Percentiles rank a stretch among this genome's conserved stretches.
Evolutionary conservation across 2,329 filamentous ascomycete species (phyloP).

Genomic region (Alternaria panax): DNA sequence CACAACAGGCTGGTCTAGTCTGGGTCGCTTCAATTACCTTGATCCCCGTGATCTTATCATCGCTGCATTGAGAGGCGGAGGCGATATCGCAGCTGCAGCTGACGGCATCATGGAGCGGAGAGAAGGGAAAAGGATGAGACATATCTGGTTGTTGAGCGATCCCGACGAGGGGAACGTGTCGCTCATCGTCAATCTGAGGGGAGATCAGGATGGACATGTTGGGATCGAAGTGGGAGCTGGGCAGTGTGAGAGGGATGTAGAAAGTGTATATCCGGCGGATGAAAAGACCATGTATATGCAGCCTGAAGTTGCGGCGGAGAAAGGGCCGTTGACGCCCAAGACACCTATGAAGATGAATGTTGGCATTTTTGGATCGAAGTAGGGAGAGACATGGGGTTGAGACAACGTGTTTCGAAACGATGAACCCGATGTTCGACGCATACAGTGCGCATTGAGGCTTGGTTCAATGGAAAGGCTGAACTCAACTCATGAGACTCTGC

Average conservation of each 20-base stretch:
- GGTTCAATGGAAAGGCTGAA: not conserved
- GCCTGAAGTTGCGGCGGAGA: constrained; percentile 1
- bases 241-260: not conserved
- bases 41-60: constrained; percentile 41
- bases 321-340: not conserved
- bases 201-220: constrained; percentile 30
- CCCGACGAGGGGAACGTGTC: constrained; percentile 35
- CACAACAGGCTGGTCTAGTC: constrained; percentile 31
- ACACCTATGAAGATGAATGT: constrained; percentile 11
- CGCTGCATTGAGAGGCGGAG: constrained; percentile 32
- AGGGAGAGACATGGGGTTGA: not conserved
- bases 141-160: constrained; percentile 34
- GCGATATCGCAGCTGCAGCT: constrained; percentile 27
- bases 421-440: not conserved
- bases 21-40: constrained; percentile 40
- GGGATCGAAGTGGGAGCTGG: constrained; percentile 23
- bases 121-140: constrained; percentile 22
- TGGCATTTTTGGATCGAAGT: constrained; percentile 10
- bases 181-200: constrained; percentile 29
- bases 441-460: not conserved
- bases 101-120: constrained; percentile 24
- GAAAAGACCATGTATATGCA: constrained; percentile 5
- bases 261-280: not conserved
- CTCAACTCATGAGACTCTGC: not conserved
- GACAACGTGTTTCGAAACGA: not conserved